A percentile compares a stretch with the other conserved stretches of the same genome.
These are phyloP conservation scores for Monilinia vaccinii-corymbosi DNA, from an alignment of 2,329 filamentous ascomycete species.

Conservation along the genomic window DNA sequence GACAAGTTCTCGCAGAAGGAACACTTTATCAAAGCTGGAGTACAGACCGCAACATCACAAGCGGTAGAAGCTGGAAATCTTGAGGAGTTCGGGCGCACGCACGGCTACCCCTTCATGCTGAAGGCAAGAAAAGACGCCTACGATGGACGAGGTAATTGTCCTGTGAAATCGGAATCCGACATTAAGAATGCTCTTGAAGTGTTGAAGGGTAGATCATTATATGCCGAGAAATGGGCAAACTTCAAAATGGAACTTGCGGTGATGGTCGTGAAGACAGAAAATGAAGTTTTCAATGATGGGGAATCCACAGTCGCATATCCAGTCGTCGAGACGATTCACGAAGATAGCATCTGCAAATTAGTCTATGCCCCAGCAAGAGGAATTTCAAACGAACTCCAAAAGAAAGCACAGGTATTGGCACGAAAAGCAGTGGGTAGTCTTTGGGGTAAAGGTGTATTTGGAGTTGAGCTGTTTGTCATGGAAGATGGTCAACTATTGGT, in stretches of 20 bases:
- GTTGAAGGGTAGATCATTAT: constrained; percentile 58
- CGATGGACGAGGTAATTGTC: constrained; percentile 74
- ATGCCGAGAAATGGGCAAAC: constrained; percentile 67
- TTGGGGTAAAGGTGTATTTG: constrained; percentile 85
- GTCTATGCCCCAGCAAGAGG: constrained; percentile 77
- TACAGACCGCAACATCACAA: constrained; percentile 65
- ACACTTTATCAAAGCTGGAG: constrained; percentile 57
- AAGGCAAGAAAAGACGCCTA: constrained; percentile 88
- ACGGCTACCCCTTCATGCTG: constrained; percentile 84
- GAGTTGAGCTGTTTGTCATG: constrained; percentile 90
- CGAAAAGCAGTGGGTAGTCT: constrained; percentile 71
- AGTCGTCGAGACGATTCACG: constrained; percentile 87
- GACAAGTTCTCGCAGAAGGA: constrained; percentile 90
- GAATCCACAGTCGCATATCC: constrained; percentile 63
- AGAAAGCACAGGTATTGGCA: constrained; percentile 66
- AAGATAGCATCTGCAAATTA: constrained; percentile 90
- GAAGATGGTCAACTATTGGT: constrained; percentile 57
- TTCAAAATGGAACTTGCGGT: constrained; percentile 85
- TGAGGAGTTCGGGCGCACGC: constrained; percentile 49
- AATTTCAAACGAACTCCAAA: constrained; percentile 50
- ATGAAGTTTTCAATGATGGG: constrained; percentile 39
- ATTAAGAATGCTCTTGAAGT: constrained; percentile 59
- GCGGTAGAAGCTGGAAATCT: constrained; percentile 46
- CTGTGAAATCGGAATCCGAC: constrained; percentile 48
- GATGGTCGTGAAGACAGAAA: constrained; percentile 87